Base-by-base conservation (phyloP, 495 filamentous ascomycete genomes). In the Neurospora sp. region DNA sequence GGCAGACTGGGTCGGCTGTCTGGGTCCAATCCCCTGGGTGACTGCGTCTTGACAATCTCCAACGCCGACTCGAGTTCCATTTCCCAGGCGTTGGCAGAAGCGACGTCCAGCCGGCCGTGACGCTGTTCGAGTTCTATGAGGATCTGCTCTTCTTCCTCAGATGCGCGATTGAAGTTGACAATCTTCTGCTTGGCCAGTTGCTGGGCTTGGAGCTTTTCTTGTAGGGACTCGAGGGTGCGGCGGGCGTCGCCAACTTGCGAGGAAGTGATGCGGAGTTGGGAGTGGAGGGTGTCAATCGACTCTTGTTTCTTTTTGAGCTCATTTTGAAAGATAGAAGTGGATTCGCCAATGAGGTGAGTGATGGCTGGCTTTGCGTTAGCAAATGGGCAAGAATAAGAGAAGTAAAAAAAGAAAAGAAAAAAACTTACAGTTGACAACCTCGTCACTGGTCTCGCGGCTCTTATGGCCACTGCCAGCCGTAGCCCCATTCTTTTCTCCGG, bases 281-380 rank as follows among this genome's bases (percentile, higher is more conserved):
- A 81, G 77, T 97, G 93, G 71, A 93, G 89, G 39, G 88, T 82
- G 75, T 95, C 93, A 72, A 97, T 90, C 20, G 89, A 85, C 39
- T 91, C 88, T 83, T 98, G 95, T 76, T 97, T 97, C 53, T 89
- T 85, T 42, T 88, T 90, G 39, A 96, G 83, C 73, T 91, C 91
- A n/a, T 86, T 83, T 27, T 91, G 89, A 78, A 97, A 92, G 46
- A 92, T 89, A 31, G 87, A 84, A 46, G 93, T 88, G 35, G 93
- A 91, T 69, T 91, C 88, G 10, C 87, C 87, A 14, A 99, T 87
- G 73, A 96, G 86, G 70, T 91, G 88, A 39, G 88, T 86, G 73
- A 92, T 91, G 22, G 92, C 92, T 94, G 78, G 71, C 65, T 18
- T n/a, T 38, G 37, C 82, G 77, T 83, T 78, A 76, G 74, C 74